phyloP scores from a whole-genome alignment of 768 basidiomycete genomes.

The Cystofilobasidium macerans region DNA sequence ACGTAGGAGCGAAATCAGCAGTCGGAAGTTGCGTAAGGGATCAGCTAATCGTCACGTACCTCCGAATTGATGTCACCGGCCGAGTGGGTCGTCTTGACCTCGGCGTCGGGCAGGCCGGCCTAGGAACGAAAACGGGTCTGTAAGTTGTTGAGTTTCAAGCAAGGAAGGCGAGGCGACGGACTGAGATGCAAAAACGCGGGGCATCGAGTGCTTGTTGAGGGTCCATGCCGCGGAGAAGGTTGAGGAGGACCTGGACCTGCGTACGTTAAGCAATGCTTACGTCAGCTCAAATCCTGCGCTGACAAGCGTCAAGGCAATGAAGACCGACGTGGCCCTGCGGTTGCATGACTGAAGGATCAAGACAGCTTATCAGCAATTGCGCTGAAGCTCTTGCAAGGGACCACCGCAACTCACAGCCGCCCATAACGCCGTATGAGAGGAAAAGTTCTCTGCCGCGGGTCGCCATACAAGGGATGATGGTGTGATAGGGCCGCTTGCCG shows the following conservation, averaged over 20 bases:
- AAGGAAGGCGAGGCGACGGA: constrained; percentile 53
- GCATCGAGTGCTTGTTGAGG: constrained; percentile 85
- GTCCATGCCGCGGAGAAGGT: constrained; percentile 75
- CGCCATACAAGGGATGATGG: constrained; percentile 84
- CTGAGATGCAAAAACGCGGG: constrained; percentile 90
- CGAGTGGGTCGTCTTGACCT: constrained; percentile 41
- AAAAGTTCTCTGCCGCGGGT: constrained; percentile 69
- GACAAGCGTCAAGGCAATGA: too few relatives aligned
- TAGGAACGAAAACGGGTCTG: background rate
- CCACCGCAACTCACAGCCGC: constrained; percentile 15
- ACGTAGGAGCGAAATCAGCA: background rate
- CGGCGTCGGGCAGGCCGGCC: constrained; percentile 32
- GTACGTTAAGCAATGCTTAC: constrained; percentile 38
- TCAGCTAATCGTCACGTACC: background rate
- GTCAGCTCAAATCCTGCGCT: background rate
- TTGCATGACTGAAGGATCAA: background rate
- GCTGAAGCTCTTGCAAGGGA: background rate
- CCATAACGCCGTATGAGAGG: constrained; percentile 50
- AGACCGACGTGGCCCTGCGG: constrained; percentile 51
- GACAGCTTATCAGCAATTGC: constrained; percentile 41
- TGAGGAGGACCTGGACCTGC: constrained; percentile 88
- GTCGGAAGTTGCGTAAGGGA: too few relatives aligned
- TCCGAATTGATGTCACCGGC: constrained; percentile 64
- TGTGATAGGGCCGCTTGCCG: constrained; percentile 51
- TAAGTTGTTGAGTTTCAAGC: background rate